Base-by-base conservation (phyloP, 352 stramenopile genomes). In the Aphanomyces astaci region DNA sequence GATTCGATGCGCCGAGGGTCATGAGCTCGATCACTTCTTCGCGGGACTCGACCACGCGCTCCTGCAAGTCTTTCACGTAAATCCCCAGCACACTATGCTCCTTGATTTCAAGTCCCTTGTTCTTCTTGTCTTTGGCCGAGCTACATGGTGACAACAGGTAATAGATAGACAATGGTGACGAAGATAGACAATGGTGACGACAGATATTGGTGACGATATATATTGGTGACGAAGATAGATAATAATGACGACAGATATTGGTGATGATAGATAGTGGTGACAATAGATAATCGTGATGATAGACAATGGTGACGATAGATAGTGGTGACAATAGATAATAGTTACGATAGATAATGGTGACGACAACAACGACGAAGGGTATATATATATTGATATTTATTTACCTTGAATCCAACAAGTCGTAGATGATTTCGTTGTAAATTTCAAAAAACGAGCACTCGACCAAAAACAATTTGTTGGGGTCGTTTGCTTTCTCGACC, bases 371-470 rank as follows among this genome's bases (percentile, higher is more conserved):
- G 49, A 9, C 0, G 30, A 32, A 32, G 52, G n/a, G n/a, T n/a
- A n/a, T n/a, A n/a, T n/a, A n/a, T n/a, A n/a, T n/a, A n/a, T n/a
- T n/a, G n/a, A n/a, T n/a, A n/a, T 76, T 28, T 17, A 77, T 71
- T 31, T 76, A 78, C 52, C 75, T 95, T 10, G 89, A 85, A 63
- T 96, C 81, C 9, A 98, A 79, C 49, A 98, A 75, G 72, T 98
- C 94, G 69, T 95, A 97, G 63, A 98, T 97, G 51, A 93, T 93
- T 75, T 98, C 94, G 66, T 98, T 98, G 78, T 98, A 98, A 53
- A 98, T 98, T 71, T 98, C 94, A 66, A 98, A 93, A 77, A 96
- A 98, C 15, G 90, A 97, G 36, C 84, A 95, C 62, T 94, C 86
- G 24, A 98, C 84, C 7, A 97, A 74, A 69, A 94, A 98, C 43